phyloP scores from a whole-genome alignment of 2,329 filamentous ascomycete genomes.

The Pseudopithomyces maydicus region DNA sequence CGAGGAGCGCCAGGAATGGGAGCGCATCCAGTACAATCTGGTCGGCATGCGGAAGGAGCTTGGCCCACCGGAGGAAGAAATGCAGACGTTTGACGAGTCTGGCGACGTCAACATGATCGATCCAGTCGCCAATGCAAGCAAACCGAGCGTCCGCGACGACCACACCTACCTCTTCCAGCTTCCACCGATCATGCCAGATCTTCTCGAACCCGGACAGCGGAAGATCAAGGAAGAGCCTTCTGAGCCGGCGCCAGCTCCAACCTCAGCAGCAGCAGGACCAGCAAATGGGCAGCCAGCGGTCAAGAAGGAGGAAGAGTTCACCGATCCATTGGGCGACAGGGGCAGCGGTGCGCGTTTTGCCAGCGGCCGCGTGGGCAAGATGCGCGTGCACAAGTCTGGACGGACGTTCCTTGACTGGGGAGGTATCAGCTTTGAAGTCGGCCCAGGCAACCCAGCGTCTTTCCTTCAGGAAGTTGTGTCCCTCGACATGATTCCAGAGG shows the following conservation, averaged over 20 bases:
- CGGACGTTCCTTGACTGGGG: conserved; percentile 68
- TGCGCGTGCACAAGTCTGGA: conserved; percentile 66
- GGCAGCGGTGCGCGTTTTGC: conserved; percentile 47
- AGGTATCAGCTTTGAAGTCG: conserved; percentile 62
- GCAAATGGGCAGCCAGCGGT: conserved; percentile 10
- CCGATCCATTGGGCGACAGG: conserved; percentile 18
- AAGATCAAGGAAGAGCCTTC: conserved; percentile 35
- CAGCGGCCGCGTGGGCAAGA: conserved; percentile 63
- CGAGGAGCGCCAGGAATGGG: conserved; percentile 58
- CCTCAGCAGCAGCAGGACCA: conserved; percentile 9
- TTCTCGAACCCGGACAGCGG: conserved; percentile 46
- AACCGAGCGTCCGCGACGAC: conserved; percentile 50
- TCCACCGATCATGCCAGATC: conserved; percentile 65
- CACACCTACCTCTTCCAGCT: conserved; percentile 68
- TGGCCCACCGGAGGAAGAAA: conserved; percentile 37
- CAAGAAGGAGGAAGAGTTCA: conserved; percentile 39
- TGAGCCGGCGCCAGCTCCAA: conserved; percentile 14
- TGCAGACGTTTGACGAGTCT: conserved; percentile 40
- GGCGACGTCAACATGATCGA: conserved; percentile 49
- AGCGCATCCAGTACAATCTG: conserved; percentile 54
- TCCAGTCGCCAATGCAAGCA: conserved; percentile 22
- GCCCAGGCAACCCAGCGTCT: conserved; percentile 59
- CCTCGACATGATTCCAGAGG: conserved; percentile 34
- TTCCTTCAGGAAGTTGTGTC: conserved; percentile 66
- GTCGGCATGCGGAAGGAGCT: conserved; percentile 55